Base-by-base conservation (phyloP, 371 early-diverging fungal species). In the Cokeromyces recurvatus region DNA sequence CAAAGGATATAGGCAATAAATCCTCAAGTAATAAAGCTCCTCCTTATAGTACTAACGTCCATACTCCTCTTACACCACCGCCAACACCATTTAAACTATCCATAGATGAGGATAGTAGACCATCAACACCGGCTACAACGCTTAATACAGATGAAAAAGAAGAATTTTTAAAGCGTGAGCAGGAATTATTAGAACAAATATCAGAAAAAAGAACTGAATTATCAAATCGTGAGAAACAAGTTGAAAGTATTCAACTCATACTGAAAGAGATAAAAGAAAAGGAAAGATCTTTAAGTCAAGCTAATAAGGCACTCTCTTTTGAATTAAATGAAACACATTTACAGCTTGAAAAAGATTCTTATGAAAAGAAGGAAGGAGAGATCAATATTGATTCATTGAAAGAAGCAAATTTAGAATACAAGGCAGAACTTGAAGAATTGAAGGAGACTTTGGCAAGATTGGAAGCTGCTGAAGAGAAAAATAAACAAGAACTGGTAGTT, bases 1-100 rank as follows among this genome's bases (percentile, higher is more conserved):
- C 81, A 4, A 95, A 95, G 66, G 95, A 94, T 85, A n/a, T n/a
- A n/a, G 95, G 97, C 84, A 94, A 94, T 78, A 93, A 95, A 66
- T 93, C 88, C 74, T 78, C 95, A 65, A 96, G 95, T 71, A 87
- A 87, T 38, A 95, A 94, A 63, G 78, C 90, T 31, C 84, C 85
- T 39, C 86, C 93, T 3, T 82, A 86, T 12, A 29, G 29, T 29
- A 29, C 8, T 8, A 29, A 29, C 0, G 21, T 6, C 8, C 38
- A 31, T 38, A 43, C 51, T 0, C 52, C 49, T 37, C 76, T 72
- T 19, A 69, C 74, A 32, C 46, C 66, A 37, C 46, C 57, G 38
- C 49, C 48, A 22, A 63, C 73, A 16, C 74, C 79, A 39, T 70
- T 75, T 51, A 72, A 71, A 58, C 60, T 61, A 16, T 39, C 51